Conservation (phyloP, 139 green algal species). For the Coelastrella sp. region DNA sequence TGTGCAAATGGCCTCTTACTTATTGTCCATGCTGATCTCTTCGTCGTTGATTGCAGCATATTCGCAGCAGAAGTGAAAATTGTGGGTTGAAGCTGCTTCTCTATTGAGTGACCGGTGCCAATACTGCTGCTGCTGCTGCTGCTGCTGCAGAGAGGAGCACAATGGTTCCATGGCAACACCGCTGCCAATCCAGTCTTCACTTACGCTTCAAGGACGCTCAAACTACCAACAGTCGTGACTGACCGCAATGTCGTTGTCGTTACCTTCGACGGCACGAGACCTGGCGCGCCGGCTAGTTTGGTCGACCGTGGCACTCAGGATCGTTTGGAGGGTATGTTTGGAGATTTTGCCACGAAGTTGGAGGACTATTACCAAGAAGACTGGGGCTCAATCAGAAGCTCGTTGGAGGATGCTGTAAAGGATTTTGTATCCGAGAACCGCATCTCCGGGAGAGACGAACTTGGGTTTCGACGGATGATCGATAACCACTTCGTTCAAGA, state of each 20-base stretch:
- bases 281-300: not conserved
- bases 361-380: not conserved
- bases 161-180: slow-evolving; percentile 26
- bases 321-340: not conserved
- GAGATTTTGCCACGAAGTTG: not conserved
- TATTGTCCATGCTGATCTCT: too few relatives aligned
- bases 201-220: not conserved
- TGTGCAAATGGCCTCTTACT: too few relatives aligned
- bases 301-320: not conserved
- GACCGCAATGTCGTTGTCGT: not conserved
- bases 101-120: too few relatives aligned
- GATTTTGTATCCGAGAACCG: not conserved
- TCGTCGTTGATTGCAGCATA: too few relatives aligned
- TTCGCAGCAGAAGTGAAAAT: too few relatives aligned
- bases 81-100: too few relatives aligned
- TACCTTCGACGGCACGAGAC: not conserved
- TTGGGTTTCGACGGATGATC: not conserved
- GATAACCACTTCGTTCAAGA: slow-evolving; percentile 21
- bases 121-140: too few relatives aligned
- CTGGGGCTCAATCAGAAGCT: not conserved
- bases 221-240: not conserved
- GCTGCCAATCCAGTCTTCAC: not conserved
- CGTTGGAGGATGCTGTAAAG: not conserved
- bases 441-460: not conserved
- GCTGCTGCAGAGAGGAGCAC: not conserved